Conservation (phyloP, 2,329 filamentous ascomycete species). For the Albophoma yamanashiensis region DNA sequence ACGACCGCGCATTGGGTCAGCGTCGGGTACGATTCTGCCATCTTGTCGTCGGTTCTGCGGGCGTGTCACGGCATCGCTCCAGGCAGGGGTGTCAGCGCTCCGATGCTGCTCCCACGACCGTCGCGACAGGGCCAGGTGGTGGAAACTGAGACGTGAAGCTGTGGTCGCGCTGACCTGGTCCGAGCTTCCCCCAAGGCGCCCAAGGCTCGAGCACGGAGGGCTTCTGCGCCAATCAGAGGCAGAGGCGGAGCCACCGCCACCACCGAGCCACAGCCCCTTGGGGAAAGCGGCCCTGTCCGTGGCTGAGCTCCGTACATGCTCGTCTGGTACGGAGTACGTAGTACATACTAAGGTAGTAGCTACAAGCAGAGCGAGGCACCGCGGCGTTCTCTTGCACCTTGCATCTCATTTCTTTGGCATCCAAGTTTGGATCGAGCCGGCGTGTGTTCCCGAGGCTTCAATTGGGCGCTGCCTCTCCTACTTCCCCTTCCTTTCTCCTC, state of each 20-base stretch:
- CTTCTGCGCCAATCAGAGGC: neutral
- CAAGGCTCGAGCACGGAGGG: neutral
- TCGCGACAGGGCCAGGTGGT: neutral
- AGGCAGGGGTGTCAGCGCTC: neutral
- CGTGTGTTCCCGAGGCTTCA: neutral
- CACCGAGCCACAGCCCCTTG: neutral
- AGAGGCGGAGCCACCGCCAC: neutral
- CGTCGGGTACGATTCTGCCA: slow-evolving; percentile 79
- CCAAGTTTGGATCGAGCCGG: neutral
- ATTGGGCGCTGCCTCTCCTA: neutral
- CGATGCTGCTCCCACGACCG: neutral
- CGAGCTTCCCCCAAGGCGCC: neutral
- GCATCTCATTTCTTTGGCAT: neutral
- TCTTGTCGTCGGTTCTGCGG: slow-evolving; percentile 21
- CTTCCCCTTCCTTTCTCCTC: neutral
- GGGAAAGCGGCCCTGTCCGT: neutral
- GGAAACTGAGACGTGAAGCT: neutral
- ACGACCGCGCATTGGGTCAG: slow-evolving; percentile 79
- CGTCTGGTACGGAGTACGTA: too few species aligned
- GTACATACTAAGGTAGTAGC: too few species aligned
- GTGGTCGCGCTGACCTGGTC: neutral
- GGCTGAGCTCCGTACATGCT: neutral
- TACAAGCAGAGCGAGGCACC: neutral
- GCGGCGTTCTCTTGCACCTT: neutral
- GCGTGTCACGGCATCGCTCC: neutral